Conservation (phyloP, 2,329 filamentous ascomycete species). For the Aspergillus sp. region DNA sequence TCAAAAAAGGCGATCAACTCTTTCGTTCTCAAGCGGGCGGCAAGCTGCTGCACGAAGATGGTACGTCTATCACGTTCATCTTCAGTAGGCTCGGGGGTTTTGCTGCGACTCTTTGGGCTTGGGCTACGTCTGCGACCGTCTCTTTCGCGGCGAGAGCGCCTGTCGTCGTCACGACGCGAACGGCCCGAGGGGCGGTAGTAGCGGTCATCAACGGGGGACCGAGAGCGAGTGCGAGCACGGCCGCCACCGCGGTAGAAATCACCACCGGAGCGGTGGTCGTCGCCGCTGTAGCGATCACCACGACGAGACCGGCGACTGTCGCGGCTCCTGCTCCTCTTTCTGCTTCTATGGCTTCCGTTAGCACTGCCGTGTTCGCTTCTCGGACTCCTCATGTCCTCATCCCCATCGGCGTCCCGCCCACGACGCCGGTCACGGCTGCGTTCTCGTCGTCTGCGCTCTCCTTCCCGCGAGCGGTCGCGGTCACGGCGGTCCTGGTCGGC, state of each 20-base stretch:
- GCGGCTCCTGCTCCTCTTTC: constrained; percentile 72
- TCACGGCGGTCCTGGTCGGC: constrained; percentile 53
- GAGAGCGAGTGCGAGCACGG: constrained; percentile 64
- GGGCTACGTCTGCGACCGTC: constrained; percentile 40
- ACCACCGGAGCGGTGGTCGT: constrained; percentile 51
- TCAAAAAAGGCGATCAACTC: constrained; percentile 95
- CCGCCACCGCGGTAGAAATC: constrained; percentile 67
- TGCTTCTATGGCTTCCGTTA: constrained; percentile 69
- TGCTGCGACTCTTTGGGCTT: constrained; percentile 38
- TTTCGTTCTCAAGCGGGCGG: constrained; percentile 84
- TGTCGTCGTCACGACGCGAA: constrained; percentile 45
- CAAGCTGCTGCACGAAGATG: constrained; percentile 97
- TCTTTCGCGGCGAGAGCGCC: constrained; percentile 48
- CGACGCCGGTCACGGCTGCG: constrained; percentile 52
- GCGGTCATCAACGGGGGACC: constrained; percentile 62
- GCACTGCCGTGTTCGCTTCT: constrained; percentile 69
- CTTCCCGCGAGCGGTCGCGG: constrained; percentile 55
- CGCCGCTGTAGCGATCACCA: constrained; percentile 55
- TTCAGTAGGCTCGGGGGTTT: constrained; percentile 70
- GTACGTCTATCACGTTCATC: constrained; percentile 96
- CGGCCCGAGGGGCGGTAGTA: constrained; percentile 50
- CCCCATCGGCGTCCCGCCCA: constrained; percentile 50
- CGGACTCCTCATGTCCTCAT: constrained; percentile 60
- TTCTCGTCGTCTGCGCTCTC: constrained; percentile 57
- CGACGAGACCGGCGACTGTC: constrained; percentile 71